A percentile compares a stretch with the other conserved stretches of the same genome.
Conservation (phyloP, 768 basidiomycete genomes). For the Phaeotremella skinneri region DNA sequence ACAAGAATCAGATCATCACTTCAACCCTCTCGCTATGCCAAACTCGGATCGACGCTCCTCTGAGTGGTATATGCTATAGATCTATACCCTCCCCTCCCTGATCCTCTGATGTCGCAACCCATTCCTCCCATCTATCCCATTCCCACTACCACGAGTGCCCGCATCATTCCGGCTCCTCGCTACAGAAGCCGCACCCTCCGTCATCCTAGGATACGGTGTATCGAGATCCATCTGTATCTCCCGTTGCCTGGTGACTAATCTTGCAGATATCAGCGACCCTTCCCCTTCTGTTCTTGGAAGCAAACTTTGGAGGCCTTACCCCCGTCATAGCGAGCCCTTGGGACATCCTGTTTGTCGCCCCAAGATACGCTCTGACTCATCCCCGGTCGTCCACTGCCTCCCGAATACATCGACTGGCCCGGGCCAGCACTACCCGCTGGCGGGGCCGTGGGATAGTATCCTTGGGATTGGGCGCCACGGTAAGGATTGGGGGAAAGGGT, state of each 20-base stretch:
- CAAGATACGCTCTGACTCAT: constrained; percentile 17
- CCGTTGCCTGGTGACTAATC: background rate
- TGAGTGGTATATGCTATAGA: too few relatives aligned
- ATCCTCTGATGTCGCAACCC: constrained; percentile 16
- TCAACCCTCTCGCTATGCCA: too few relatives aligned
- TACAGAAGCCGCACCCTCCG: constrained; percentile 21
- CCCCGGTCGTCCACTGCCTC: background rate
- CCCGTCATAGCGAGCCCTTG: constrained; percentile 43
- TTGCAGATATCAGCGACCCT: background rate
- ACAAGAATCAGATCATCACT: too few relatives aligned
- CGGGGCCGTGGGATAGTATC: background rate
- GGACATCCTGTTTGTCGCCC: constrained; percentile 20
- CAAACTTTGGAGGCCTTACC: constrained; percentile 22
- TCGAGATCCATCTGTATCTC: constrained; percentile 39
- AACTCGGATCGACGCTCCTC: too few relatives aligned
- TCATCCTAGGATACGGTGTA: constrained; percentile 36
- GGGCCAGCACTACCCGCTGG: background rate
- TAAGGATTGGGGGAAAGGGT: background rate
- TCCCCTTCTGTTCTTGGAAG: background rate
- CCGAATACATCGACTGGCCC: background rate
- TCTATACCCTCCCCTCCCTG: constrained; percentile 24
- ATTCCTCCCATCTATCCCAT: constrained; percentile 24
- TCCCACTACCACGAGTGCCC: constrained; percentile 16
- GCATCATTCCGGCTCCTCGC: constrained; percentile 31
- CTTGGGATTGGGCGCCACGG: background rate